Percentiles rank a stretch among this genome's conserved stretches.
These are phyloP conservation scores for Talaromyces sp. DNA, from an alignment of 2,329 filamentous ascomycete genomes.

Conservation along the genomic window DNA sequence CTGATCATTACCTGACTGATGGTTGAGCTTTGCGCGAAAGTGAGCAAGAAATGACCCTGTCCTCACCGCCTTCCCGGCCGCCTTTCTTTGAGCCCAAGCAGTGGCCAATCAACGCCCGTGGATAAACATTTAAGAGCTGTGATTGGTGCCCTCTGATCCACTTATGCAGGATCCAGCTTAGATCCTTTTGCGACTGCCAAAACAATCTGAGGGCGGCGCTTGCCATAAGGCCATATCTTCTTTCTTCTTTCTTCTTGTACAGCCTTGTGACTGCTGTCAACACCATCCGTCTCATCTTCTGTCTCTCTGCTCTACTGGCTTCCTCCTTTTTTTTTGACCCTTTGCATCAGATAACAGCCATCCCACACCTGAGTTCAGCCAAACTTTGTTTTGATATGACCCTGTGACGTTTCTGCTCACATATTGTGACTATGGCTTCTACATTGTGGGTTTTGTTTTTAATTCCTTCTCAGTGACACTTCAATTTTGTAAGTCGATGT, in stretches of 20 bases:
- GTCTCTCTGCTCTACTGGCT: not conserved
- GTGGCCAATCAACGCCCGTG: not conserved
- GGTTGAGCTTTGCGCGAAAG: not conserved
- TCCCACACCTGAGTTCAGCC: not conserved
- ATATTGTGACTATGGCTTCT: not conserved
- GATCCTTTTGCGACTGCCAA: not conserved
- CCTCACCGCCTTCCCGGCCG: slow-evolving; percentile 16
- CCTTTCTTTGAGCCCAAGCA: not conserved
- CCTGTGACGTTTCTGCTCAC: not conserved
- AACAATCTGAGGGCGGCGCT: not conserved
- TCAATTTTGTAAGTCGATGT: not conserved
- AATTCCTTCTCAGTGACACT: not conserved
- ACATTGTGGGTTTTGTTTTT: not conserved
- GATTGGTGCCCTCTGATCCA: slow-evolving; percentile 3
- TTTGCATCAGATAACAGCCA: not conserved
- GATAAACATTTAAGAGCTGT: not conserved
- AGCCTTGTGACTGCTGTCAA: not conserved
- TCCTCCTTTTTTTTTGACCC: not conserved
- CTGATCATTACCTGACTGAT: not conserved
- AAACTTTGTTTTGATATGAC: not conserved
- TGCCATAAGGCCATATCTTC: not conserved
- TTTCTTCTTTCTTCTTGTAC: not conserved
- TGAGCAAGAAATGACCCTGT: not conserved
- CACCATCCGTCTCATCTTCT: not conserved
- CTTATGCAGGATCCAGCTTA: not conserved